A percentile compares a stretch with the other conserved stretches of the same genome.
These are phyloP conservation scores for Neurospora sp. DNA, from an alignment of 495 filamentous ascomycete genomes.

Conservation along the genomic window DNA sequence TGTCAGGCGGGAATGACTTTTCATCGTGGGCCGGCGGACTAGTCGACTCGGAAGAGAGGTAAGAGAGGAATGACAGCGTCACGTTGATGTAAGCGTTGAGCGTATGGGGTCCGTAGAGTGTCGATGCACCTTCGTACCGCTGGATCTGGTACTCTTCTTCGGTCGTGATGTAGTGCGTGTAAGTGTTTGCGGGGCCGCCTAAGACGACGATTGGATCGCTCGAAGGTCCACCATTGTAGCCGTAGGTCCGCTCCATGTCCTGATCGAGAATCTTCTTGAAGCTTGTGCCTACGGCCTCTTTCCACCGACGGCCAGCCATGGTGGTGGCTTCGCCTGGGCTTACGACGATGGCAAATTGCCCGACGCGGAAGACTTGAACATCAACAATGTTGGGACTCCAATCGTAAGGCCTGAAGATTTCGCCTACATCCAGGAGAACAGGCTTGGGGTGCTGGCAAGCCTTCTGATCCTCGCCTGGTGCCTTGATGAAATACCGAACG, in stretches of 20 bases:
- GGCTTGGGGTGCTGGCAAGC: constrained; percentile 78
- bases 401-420: constrained; percentile 64
- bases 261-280: neutral
- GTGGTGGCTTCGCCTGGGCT: constrained; percentile 88
- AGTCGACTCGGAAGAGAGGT: constrained; percentile 34
- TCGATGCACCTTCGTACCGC: constrained; percentile 92
- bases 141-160: constrained; percentile 85
- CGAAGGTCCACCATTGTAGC: neutral
- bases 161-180: constrained; percentile 92
- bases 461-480: constrained; percentile 59
- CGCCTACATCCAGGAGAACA: constrained; percentile 82
- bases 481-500: constrained; percentile 61
- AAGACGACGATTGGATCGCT: constrained; percentile 61
- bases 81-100: constrained; percentile 85
- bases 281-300: constrained; percentile 50
- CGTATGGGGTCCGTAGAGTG: constrained; percentile 87
- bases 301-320: constrained; percentile 92
- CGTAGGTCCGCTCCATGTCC: neutral
- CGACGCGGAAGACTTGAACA: constrained; percentile 78
- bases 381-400: constrained; percentile 95
- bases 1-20: constrained; percentile 65
- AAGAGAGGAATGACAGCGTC: constrained; percentile 60
- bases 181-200: constrained; percentile 90
- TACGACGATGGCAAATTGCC: constrained; percentile 79
- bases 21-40: constrained; percentile 36